Conservation (phyloP, 805 yeast genomes). For the Ogataea paraovalis region DNA sequence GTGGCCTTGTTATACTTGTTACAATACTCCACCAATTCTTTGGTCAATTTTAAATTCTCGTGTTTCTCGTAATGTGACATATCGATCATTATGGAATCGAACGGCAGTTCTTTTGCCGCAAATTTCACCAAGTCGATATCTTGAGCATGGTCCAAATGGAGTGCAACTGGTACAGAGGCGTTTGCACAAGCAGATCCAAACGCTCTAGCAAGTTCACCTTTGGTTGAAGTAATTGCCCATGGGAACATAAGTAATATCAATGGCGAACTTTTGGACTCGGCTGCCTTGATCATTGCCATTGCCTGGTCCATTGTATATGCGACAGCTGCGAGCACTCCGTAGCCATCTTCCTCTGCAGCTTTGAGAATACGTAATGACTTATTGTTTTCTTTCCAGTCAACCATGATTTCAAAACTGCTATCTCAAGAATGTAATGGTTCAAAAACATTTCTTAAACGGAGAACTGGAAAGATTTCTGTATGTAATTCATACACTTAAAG, state of each 20-base stretch:
- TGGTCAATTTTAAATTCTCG: constrained; percentile 29
- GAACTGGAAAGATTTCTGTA: too few species aligned
- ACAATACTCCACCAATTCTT: constrained; percentile 30
- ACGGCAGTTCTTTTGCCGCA: constrained; percentile 32
- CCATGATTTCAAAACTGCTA: background rate
- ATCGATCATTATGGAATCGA: constrained; percentile 38
- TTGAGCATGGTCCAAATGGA: constrained; percentile 36
- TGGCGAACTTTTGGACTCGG: constrained; percentile 32
- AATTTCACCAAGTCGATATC: constrained; percentile 27
- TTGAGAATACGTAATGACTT: constrained; percentile 28
- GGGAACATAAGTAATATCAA: constrained; percentile 34
- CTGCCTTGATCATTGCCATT: constrained; percentile 33
- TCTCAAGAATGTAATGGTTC: too few species aligned
- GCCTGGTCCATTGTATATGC: constrained; percentile 35
- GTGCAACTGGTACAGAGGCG: constrained; percentile 34
- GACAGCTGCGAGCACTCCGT: constrained; percentile 33
- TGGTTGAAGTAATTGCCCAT: constrained; percentile 34
- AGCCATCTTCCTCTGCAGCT: constrained; percentile 29
- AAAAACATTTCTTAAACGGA: too few species aligned
- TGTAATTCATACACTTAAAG: too few species aligned
- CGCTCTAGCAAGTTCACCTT: constrained; percentile 28
- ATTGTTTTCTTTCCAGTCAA: constrained; percentile 20
- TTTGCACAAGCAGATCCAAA: constrained; percentile 23
- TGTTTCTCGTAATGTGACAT: constrained; percentile 35
- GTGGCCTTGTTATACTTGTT: constrained; percentile 29